Conservation (phyloP, 140 eudicot species). For the Cichorium intybus region DNA sequence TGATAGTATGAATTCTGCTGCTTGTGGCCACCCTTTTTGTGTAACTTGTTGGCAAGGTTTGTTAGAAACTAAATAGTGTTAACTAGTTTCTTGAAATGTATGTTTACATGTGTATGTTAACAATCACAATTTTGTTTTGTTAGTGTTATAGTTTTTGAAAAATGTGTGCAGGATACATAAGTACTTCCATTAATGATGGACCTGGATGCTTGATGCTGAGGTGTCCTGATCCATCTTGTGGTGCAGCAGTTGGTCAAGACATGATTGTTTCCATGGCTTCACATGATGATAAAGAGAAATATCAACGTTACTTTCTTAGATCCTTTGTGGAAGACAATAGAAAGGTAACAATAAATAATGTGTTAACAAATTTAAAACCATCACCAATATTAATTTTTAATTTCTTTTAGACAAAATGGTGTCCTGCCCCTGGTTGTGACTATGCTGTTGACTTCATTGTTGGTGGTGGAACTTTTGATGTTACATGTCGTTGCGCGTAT, state of each 20-base stretch:
- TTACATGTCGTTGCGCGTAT: conserved; percentile 76
- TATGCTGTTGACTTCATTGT: conserved; percentile 88
- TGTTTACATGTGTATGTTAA: conserved; percentile 21
- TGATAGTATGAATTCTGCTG: conserved; percentile 73
- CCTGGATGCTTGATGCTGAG: conserved; percentile 97
- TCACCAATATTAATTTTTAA: not conserved
- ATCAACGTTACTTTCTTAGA: conserved; percentile 85
- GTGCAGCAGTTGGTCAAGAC: conserved; percentile 93
- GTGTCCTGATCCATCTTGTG: conserved; percentile 98
- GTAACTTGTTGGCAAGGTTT: conserved; percentile 87
- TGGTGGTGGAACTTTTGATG: conserved; percentile 94
- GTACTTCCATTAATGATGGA: conserved; percentile 85
- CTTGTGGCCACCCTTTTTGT: conserved; percentile 98
- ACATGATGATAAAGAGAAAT: conserved; percentile 67
- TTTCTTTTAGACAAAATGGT: conserved; percentile 84
- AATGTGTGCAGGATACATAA: conserved; percentile 61
- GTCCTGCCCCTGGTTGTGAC: conserved; percentile 99
- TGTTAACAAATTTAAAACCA: too few species aligned
- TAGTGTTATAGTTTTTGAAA: conserved; percentile 1
- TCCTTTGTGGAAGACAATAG: conserved; percentile 93
- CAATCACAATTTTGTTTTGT: not conserved
- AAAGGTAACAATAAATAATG: conserved; percentile 46
- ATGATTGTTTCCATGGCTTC: conserved; percentile 67
- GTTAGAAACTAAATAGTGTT: too few species aligned
- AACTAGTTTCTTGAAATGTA: conserved; percentile 32